Percentiles rank a stretch among this genome's conserved stretches.
Evolutionary conservation across 2,329 filamentous ascomycete species (phyloP).

Genomic region (Colletotrichum coccodes): DNA sequence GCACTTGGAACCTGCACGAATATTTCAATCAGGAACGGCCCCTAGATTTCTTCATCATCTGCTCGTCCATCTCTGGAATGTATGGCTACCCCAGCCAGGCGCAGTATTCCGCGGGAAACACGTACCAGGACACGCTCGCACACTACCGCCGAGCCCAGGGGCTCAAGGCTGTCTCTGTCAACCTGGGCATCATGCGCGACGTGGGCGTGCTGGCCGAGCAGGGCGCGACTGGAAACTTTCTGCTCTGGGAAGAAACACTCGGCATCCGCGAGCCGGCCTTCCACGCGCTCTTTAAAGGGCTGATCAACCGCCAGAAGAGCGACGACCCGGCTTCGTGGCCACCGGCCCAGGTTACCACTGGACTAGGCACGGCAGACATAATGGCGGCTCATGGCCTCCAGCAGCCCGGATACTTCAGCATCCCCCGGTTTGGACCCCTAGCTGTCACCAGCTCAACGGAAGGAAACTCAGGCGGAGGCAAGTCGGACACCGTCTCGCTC

Average conservation of each 20-base stretch:
- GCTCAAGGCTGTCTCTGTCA: conserved; percentile 3
- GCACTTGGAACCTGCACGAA: conserved; percentile 52
- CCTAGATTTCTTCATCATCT: conserved; percentile 49
- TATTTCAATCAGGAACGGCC: conserved; percentile 23
- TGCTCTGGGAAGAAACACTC: conserved; percentile 32
- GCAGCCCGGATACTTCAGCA: neutral
- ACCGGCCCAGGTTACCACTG: neutral
- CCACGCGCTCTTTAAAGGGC: conserved; percentile 33
- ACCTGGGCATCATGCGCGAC: conserved; percentile 25
- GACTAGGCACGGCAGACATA: neutral
- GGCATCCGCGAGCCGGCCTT: conserved; percentile 36
- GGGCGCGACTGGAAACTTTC: neutral
- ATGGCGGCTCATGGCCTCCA: neutral
- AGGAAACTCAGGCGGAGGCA: neutral
- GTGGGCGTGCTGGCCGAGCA: conserved; percentile 15
- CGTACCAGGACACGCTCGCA: conserved; percentile 40
- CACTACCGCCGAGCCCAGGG: conserved; percentile 19
- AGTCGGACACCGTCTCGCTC: neutral
- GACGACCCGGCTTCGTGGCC: neutral
- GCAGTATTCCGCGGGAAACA: conserved; percentile 46
- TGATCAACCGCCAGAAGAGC: conserved; percentile 21
- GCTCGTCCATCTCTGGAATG: conserved; percentile 43
- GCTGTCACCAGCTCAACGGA: neutral
- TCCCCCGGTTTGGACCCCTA: neutral
- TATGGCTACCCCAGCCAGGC: conserved; percentile 43